phyloP scores from a whole-genome alignment of 371 early-diverging fungal genomes.

The Rhizomucor pusillus region DNA sequence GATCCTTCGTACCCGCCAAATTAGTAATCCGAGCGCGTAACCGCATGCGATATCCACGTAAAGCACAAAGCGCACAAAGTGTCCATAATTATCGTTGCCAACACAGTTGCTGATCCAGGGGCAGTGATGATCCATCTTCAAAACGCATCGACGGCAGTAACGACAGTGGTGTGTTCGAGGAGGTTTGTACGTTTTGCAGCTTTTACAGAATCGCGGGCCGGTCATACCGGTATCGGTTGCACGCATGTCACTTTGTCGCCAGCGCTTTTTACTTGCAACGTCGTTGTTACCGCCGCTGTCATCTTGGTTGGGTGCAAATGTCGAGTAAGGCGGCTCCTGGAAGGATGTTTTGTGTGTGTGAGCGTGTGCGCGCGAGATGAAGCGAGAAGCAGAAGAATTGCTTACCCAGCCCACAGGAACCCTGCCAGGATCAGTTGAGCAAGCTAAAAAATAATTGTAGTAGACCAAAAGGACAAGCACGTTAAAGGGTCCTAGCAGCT shows the following conservation, averaged over 20 bases:
- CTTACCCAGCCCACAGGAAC: slow-evolving; percentile 75
- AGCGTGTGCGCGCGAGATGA: not conserved
- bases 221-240: slow-evolving; percentile 25
- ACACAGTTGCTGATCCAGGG: slow-evolving; percentile 98
- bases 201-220: slow-evolving; percentile 70
- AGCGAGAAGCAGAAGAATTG: not conserved
- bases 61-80: slow-evolving; percentile 87
- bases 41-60: slow-evolving; percentile 66
- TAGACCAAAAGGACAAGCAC: slow-evolving; percentile 62
- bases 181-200: slow-evolving; percentile 77
- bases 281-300: slow-evolving; percentile 1
- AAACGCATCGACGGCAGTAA: slow-evolving; percentile 78
- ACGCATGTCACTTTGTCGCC: slow-evolving; percentile 3
- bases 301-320: slow-evolving; percentile 2
- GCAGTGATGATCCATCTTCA: slow-evolving; percentile 96
- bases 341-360: not conserved
- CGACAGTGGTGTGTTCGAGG: slow-evolving; percentile 85
- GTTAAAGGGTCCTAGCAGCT: slow-evolving; percentile 64
- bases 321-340: slow-evolving; percentile 41
- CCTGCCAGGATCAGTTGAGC: slow-evolving; percentile 75
- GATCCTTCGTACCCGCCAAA: slow-evolving; percentile 35
- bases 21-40: slow-evolving; percentile 32
- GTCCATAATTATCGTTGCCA: slow-evolving; percentile 83
- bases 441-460: slow-evolving; percentile 82
- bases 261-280: not conserved